phyloP scores from a whole-genome alignment of 345 rosid species.

The Xanthoceras sorbifolium region DNA sequence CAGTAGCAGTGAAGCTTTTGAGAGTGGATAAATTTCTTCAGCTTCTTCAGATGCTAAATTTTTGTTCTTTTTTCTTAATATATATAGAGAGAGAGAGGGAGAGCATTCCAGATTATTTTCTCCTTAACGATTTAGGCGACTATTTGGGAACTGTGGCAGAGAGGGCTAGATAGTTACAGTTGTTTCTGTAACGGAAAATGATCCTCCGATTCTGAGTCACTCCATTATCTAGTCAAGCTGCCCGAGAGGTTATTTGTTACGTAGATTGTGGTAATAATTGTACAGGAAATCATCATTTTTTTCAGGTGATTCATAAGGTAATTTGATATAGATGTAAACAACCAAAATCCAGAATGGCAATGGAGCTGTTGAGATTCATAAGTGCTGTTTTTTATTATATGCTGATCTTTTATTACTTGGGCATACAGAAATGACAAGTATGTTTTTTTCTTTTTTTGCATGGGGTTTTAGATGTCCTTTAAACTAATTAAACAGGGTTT shows the following conservation, averaged over 20 bases:
- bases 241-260: slow-evolving; percentile 2
- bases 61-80: slow-evolving; percentile 3
- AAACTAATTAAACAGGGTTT: too few relatives aligned
- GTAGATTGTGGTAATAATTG: slow-evolving; percentile 24
- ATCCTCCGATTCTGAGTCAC: not conserved
- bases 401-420: not conserved
- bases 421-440: too few relatives aligned
- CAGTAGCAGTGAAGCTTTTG: slow-evolving; percentile 33
- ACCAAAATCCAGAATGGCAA: not conserved
- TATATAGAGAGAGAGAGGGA: not conserved
- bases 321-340: slow-evolving; percentile 3
- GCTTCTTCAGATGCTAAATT: not conserved
- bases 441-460: too few relatives aligned
- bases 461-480: too few relatives aligned
- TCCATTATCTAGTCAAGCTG: not conserved
- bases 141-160: slow-evolving; percentile 7
- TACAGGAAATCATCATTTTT: slow-evolving; percentile 24
- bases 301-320: not conserved
- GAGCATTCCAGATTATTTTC: not conserved
- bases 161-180: not conserved
- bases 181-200: not conserved
- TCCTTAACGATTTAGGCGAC: not conserved
- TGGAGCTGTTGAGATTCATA: not conserved
- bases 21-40: slow-evolving; percentile 38
- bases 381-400: not conserved